Conservation (phyloP, 768 basidiomycete genomes). For the Epithele typhae region DNA sequence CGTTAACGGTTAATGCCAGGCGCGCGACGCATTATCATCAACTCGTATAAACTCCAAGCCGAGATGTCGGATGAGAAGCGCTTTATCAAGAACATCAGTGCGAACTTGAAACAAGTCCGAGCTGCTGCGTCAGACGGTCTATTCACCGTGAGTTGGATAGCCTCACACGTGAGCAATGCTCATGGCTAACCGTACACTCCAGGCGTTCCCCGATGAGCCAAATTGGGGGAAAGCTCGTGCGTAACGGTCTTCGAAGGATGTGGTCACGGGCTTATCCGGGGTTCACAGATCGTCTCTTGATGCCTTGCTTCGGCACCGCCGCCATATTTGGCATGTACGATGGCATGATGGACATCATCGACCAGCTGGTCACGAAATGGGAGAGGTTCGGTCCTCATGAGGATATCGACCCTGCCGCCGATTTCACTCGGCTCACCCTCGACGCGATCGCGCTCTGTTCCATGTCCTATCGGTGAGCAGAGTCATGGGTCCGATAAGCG, state of each 20-base stretch:
- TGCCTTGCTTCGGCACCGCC: constrained; percentile 39
- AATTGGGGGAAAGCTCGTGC: constrained; percentile 44
- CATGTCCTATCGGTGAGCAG: constrained; percentile 34
- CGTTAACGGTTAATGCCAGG: background rate
- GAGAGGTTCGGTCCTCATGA: constrained; percentile 41
- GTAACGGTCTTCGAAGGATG: constrained; percentile 5
- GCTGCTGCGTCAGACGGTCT: constrained; percentile 37
- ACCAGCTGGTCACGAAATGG: constrained; percentile 43
- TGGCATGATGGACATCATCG: constrained; percentile 42
- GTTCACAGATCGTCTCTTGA: constrained; percentile 32
- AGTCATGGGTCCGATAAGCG: background rate
- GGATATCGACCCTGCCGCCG: constrained; percentile 38
- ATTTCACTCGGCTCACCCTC: constrained; percentile 45
- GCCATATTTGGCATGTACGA: constrained; percentile 41
- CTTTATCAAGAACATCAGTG: constrained; percentile 37
- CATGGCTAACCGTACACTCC: background rate
- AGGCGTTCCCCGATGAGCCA: constrained; percentile 37
- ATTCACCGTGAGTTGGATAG: constrained; percentile 31
- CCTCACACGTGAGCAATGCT: constrained; percentile 9
- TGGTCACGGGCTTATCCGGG: background rate
- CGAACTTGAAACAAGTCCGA: constrained; percentile 32
- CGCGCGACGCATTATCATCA: constrained; percentile 25
- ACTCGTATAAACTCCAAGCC: constrained; percentile 32
- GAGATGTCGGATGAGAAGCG: constrained; percentile 40
- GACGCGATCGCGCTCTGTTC: constrained; percentile 43